Evolutionary conservation across 768 basidiomycete genomes (phyloP).

Genomic region (Mycena albidolilacea): DNA sequence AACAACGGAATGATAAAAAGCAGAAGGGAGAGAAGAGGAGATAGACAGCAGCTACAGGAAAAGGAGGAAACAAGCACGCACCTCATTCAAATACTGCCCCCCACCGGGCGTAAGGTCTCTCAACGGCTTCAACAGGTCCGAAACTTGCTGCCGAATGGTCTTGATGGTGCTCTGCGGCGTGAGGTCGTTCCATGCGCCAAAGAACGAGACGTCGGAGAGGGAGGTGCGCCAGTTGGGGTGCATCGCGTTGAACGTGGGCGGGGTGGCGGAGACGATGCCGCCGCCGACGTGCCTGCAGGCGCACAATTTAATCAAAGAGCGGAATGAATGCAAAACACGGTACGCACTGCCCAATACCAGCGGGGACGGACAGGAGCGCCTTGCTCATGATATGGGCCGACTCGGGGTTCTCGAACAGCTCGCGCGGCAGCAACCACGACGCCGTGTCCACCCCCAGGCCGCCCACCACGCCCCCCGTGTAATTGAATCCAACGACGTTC

Average conservation of each 20-base stretch:
- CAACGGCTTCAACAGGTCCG: not conserved
- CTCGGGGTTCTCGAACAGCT: not conserved
- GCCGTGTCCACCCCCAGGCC: not conserved
- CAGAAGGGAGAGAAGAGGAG: not conserved
- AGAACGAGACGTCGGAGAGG: not conserved
- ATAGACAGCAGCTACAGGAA: not conserved
- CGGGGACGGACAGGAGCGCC: not conserved
- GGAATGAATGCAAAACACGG: not conserved
- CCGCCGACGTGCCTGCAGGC: not conserved
- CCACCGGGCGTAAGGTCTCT: not conserved
- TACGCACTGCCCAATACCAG: not conserved
- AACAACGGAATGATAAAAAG: too few relatives aligned
- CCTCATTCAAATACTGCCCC: not conserved
- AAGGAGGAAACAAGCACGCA: not conserved
- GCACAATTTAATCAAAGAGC: not conserved
- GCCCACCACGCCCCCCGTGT: not conserved
- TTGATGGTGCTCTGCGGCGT: not conserved
- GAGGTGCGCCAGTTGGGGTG: not conserved
- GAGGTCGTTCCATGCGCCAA: not conserved
- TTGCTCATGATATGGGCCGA: not conserved
- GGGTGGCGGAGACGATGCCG: not conserved
- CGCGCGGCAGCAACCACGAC: not conserved
- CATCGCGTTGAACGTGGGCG: not conserved
- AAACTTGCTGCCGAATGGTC: not conserved
- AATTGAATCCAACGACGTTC: not conserved